These are phyloP conservation scores for Sideroxylon spinosum DNA, from an alignment of 179 eudicot genomes.

Conservation along the genomic window DNA sequence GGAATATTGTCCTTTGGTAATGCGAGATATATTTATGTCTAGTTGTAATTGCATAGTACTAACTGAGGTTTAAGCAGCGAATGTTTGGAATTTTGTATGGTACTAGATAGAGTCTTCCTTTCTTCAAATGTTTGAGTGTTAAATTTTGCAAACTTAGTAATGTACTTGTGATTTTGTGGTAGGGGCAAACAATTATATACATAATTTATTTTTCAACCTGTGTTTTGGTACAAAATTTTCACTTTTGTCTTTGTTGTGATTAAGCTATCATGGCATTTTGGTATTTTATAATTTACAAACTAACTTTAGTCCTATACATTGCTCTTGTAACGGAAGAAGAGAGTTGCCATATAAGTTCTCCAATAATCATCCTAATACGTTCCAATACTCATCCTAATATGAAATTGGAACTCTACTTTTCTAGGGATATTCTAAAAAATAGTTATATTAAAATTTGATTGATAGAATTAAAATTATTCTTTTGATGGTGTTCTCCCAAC, in stretches of 20 bases:
- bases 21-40: not conserved
- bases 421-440: not conserved
- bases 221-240: not conserved
- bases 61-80: not conserved
- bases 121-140: too few species aligned
- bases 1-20: not conserved
- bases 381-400: too few species aligned
- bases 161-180: too few species aligned
- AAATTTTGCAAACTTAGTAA: too few species aligned
- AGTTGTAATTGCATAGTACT: not conserved
- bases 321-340: too few species aligned
- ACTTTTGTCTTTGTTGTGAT: not conserved
- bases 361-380: too few species aligned
- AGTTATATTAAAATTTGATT: not conserved
- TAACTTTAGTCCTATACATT: not conserved
- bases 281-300: not conserved
- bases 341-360: too few species aligned
- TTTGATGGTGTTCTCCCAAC: not conserved
- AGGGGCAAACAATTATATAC: too few species aligned
- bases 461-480: not conserved
- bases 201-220: too few species aligned
- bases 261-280: too few species aligned
- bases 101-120: too few species aligned
- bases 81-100: too few species aligned
- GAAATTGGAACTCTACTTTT: not conserved